phyloP scores from a whole-genome alignment of 2,329 filamentous ascomycete species.

The Sordariomycetes sp. region DNA sequence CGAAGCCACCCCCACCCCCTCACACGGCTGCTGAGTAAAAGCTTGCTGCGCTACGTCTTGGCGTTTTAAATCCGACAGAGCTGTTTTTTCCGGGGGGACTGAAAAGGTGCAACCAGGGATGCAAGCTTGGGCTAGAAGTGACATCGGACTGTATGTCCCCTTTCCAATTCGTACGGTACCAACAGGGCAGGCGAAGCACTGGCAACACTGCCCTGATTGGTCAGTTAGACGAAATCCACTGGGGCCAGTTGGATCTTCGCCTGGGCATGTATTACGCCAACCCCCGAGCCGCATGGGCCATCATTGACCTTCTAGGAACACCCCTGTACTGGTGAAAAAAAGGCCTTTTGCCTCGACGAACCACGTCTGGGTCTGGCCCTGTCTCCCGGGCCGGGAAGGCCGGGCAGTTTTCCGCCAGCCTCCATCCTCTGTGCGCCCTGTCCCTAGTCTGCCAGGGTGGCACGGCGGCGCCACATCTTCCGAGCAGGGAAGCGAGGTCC shows the following conservation, averaged over 20 bases:
- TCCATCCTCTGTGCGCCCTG: neutral
- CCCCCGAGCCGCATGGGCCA: neutral
- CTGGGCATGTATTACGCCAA: neutral
- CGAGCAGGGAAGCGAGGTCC: no score
- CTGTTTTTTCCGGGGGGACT: no score
- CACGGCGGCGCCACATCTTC: neutral
- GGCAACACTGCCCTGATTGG: neutral
- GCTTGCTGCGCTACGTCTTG: no score
- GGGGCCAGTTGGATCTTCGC: neutral
- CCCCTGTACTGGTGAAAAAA: neutral
- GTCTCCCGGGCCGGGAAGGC: neutral
- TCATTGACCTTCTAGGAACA: neutral
- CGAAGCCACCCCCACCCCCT: no score
- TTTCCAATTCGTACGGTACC: neutral
- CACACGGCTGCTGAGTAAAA: no score
- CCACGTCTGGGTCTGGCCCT: neutral
- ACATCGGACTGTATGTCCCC: neutral
- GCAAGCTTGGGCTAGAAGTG: no score
- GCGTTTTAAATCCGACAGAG: no score
- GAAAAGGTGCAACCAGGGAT: no score
- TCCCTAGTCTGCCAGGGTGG: neutral
- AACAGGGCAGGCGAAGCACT: neutral
- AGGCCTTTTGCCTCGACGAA: neutral
- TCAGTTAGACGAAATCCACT: neutral
- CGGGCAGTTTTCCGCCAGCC: neutral